Conservation (phyloP, 1,284 basidiomycete species). For the Marasmius sp. region DNA sequence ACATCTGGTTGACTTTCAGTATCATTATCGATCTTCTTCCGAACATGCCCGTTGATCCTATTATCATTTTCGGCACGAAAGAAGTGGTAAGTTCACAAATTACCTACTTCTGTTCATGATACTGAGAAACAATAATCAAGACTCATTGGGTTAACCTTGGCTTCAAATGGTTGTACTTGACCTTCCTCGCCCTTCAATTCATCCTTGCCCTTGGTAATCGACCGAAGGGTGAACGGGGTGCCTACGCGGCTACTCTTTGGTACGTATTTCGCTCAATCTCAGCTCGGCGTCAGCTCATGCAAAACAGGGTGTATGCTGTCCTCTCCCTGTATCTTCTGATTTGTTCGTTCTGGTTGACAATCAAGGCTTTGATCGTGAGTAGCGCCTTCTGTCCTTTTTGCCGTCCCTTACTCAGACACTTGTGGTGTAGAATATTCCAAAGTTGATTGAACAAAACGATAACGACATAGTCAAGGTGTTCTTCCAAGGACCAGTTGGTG, state of each 20-base stretch:
- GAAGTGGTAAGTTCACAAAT: constrained; percentile 50
- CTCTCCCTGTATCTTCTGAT: constrained; percentile 79
- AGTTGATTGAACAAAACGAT: constrained; percentile 44
- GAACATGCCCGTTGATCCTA: constrained; percentile 34
- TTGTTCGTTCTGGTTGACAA: constrained; percentile 84
- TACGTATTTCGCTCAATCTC: constrained; percentile 29
- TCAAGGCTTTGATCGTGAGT: constrained; percentile 72
- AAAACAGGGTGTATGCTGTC: constrained; percentile 74
- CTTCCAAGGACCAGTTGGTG: constrained; percentile 76
- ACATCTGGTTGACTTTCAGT: constrained; percentile 93
- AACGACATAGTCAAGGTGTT: constrained; percentile 55
- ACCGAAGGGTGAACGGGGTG: constrained; percentile 88
- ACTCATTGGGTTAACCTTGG: constrained; percentile 89
- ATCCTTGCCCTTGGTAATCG: constrained; percentile 94
- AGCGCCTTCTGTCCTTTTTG: neutral
- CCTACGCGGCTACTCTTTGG: constrained; percentile 84
- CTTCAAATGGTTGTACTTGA: constrained; percentile 87
- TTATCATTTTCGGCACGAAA: constrained; percentile 71
- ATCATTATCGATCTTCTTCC: constrained; percentile 94
- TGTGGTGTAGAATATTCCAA: constrained; percentile 53
- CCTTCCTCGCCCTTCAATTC: constrained; percentile 85
- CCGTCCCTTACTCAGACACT: neutral
- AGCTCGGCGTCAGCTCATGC: neutral
- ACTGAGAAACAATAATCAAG: constrained; percentile 34
- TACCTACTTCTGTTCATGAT: neutral